A percentile compares a stretch with the other conserved stretches of the same genome.
Evolutionary conservation across 2,329 filamentous ascomycete genomes (phyloP).

Genomic region (Sporothrix curviconia): DNA sequence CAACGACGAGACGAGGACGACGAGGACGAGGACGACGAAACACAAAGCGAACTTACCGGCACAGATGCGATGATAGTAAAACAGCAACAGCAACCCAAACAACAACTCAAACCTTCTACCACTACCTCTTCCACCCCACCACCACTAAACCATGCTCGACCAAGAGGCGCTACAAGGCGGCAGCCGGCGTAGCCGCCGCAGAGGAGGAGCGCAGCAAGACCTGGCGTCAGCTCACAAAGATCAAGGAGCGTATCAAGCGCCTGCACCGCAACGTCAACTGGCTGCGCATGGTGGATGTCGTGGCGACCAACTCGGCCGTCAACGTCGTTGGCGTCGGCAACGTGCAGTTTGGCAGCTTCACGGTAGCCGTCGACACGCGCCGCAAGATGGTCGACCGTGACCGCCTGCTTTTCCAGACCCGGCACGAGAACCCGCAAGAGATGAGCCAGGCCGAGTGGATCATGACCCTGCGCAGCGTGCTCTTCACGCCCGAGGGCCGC

Average conservation of each 20-base stretch:
- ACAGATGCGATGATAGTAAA: not conserved
- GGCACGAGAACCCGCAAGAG: constrained; percentile 46
- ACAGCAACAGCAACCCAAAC: not conserved
- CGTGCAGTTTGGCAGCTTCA: constrained; percentile 76
- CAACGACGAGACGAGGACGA: not conserved
- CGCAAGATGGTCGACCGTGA: constrained; percentile 86
- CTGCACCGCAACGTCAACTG: constrained; percentile 82
- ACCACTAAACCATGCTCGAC: not conserved
- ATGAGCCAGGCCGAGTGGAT: constrained; percentile 91
- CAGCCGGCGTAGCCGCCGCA: too few relatives aligned
- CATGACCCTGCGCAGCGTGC: constrained; percentile 72
- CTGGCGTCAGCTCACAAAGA: constrained; percentile 70
- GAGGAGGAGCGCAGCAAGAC: constrained; percentile 55
- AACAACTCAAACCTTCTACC: too few relatives aligned
- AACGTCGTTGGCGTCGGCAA: constrained; percentile 75
- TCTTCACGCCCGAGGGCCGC: constrained; percentile 78
- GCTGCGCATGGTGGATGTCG: constrained; percentile 82
- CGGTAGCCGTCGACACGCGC: constrained; percentile 82
- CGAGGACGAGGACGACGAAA: too few relatives aligned
- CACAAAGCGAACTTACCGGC: not conserved
- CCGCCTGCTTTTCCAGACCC: constrained; percentile 77
- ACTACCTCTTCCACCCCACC: too few relatives aligned
- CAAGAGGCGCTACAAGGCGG: not conserved
- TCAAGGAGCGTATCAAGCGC: constrained; percentile 80
- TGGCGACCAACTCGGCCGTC: constrained; percentile 72